phyloP scores from a whole-genome alignment of 495 filamentous ascomycete species.

The Neurospora discreta region DNA sequence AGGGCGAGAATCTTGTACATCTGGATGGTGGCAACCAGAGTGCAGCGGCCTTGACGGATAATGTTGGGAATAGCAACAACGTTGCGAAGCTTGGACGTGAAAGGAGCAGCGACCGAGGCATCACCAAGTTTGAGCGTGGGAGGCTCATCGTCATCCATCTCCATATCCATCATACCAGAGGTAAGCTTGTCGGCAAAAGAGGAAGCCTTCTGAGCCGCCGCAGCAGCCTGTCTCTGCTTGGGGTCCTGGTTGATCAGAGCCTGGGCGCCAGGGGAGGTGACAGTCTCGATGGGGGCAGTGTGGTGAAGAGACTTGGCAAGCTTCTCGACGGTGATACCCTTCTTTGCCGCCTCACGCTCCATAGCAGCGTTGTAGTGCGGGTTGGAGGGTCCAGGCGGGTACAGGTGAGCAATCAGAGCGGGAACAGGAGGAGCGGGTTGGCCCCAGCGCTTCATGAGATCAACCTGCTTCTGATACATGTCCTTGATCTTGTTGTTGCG shows the following conservation, averaged over 20 bases:
- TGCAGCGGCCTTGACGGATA: slow-evolving; percentile 92
- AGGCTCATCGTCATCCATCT: slow-evolving; percentile 80
- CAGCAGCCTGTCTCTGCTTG: slow-evolving; percentile 48
- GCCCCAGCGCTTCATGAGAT: slow-evolving; percentile 86
- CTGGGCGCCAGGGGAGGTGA: slow-evolving; percentile 61
- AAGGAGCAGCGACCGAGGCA: slow-evolving; percentile 92
- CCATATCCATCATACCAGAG: slow-evolving; percentile 76
- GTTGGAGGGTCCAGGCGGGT: slow-evolving; percentile 82
- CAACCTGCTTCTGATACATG: slow-evolving; percentile 89
- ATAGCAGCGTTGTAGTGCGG: slow-evolving; percentile 95
- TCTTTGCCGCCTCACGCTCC: slow-evolving; percentile 66
- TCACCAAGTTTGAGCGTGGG: slow-evolving; percentile 96
- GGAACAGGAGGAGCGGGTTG: slow-evolving; percentile 86
- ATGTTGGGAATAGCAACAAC: slow-evolving; percentile 98
- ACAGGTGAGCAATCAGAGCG: slow-evolving; percentile 81
- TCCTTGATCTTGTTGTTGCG: slow-evolving; percentile 96
- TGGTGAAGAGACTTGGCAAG: slow-evolving; percentile 30
- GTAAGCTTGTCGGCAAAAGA: slow-evolving; percentile 82
- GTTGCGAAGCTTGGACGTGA: slow-evolving; percentile 94
- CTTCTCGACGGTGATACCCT: slow-evolving; percentile 43
- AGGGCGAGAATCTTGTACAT: slow-evolving; percentile 99
- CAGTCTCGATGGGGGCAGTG: slow-evolving; percentile 41
- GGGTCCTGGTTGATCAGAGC: slow-evolving; percentile 49
- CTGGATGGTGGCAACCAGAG: slow-evolving; percentile 94
- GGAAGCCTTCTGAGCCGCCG: slow-evolving; percentile 58